phyloP scores from a whole-genome alignment of 768 basidiomycete genomes.

The Termitomyces sp. region DNA sequence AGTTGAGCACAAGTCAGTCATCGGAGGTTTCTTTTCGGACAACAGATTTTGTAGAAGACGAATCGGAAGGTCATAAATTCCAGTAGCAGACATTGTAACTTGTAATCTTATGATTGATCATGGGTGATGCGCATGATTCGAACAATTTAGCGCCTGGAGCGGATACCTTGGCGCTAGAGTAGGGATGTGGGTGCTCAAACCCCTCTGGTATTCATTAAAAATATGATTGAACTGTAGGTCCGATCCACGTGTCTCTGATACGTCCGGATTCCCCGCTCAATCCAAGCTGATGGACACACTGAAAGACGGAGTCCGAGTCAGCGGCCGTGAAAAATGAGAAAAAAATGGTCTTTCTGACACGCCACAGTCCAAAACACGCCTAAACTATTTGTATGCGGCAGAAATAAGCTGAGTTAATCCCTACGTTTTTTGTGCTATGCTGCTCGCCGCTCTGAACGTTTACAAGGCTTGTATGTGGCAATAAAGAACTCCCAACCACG shows the following conservation, averaged over 20 bases:
- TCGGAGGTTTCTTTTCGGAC: neutral
- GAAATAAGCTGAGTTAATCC: neutral
- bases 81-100: neutral
- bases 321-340: constrained; percentile 24
- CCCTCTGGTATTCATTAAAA: neutral
- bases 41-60: neutral
- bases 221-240: neutral
- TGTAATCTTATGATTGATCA: neutral
- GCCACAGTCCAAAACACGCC: constrained; percentile 12
- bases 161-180: neutral
- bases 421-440: neutral
- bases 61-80: neutral
- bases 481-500: neutral
- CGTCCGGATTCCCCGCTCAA: constrained; percentile 13
- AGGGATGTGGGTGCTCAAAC: neutral
- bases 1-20: neutral
- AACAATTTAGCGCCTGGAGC: neutral
- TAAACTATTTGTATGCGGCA: neutral
- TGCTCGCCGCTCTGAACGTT: neutral
- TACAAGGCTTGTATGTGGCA: neutral
- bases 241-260: constrained; percentile 5
- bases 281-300: constrained; percentile 11
- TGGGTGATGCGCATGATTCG: neutral
- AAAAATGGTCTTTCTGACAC: constrained; percentile 8
- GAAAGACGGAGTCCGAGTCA: constrained; percentile 9